Conservation (phyloP, 2,329 filamentous ascomycete genomes). For the Aspergillus sergii region DNA sequence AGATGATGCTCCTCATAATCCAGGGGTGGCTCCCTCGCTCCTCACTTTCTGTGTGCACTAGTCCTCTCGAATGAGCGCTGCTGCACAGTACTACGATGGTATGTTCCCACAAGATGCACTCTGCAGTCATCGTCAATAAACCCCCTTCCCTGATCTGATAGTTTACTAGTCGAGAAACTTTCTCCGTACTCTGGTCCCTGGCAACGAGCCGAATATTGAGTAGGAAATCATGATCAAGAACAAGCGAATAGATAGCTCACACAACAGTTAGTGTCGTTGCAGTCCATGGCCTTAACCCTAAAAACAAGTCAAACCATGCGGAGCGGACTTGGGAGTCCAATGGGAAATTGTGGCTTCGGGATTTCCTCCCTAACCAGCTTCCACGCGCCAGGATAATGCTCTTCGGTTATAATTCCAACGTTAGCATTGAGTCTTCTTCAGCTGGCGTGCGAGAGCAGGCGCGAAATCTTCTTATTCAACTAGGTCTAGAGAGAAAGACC, state of each 20-base stretch:
- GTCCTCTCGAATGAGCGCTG: not conserved
- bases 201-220: not conserved
- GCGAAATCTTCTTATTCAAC: slow-evolving; percentile 20
- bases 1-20: not conserved
- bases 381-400: no score
- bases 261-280: not conserved
- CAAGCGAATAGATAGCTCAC: not conserved
- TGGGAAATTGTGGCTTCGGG: no score
- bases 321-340: no score
- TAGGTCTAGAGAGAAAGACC: slow-evolving; percentile 9
- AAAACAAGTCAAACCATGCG: no score
- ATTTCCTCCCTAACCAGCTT: no score
- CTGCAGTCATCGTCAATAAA: not conserved
- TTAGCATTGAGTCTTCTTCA: slow-evolving; percentile 16
- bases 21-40: not conserved
- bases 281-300: slow-evolving; percentile 2
- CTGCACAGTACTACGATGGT: not conserved
- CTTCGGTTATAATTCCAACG: no score
- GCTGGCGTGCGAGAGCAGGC: slow-evolving; percentile 25
- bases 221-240: not conserved
- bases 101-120: not conserved
- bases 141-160: not conserved
- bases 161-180: not conserved
- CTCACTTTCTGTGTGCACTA: not conserved
- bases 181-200: not conserved